Evolutionary conservation across 805 yeast genomes (phyloP).

Genomic region (Candida berthetii): DNA sequence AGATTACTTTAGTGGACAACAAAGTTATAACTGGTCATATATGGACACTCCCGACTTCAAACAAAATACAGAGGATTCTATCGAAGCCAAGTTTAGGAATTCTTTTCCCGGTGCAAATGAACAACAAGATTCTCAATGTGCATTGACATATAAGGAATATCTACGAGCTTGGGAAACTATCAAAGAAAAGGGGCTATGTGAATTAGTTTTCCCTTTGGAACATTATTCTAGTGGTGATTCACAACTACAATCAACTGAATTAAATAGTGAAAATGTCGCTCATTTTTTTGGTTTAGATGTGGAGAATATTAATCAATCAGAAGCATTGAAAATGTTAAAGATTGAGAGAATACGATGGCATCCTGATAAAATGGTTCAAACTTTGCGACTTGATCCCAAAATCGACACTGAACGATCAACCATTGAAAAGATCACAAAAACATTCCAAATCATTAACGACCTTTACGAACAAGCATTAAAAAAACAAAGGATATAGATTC

Average conservation of each 20-base stretch:
- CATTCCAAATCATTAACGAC: slow-evolving; percentile 36
- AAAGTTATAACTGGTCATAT: slow-evolving; percentile 16
- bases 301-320: slow-evolving; percentile 2
- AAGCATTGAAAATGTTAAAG: slow-evolving; percentile 22
- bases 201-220: slow-evolving; percentile 22
- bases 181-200: slow-evolving; percentile 5
- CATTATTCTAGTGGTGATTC: too few species aligned
- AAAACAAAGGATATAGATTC: too few species aligned
- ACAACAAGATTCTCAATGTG: not conserved
- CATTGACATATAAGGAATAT: slow-evolving; percentile 15
- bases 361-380: slow-evolving; percentile 53
- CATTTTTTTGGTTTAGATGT: slow-evolving; percentile 10
- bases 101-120: not conserved
- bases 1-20: not conserved
- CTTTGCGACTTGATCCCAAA: slow-evolving; percentile 13
- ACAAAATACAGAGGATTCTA: not conserved
- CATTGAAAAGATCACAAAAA: slow-evolving; percentile 26
- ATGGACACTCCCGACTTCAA: slow-evolving; percentile 11
- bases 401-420: slow-evolving; percentile 3
- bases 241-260: slow-evolving; percentile 25
- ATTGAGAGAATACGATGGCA: slow-evolving; percentile 62
- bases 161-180: slow-evolving; percentile 20
- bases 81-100: not conserved
- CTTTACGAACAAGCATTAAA: slow-evolving; percentile 23
- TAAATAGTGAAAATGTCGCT: slow-evolving; percentile 7